These are phyloP conservation scores for Syzygium grande DNA, from an alignment of 345 rosid species.

Conservation along the genomic window DNA sequence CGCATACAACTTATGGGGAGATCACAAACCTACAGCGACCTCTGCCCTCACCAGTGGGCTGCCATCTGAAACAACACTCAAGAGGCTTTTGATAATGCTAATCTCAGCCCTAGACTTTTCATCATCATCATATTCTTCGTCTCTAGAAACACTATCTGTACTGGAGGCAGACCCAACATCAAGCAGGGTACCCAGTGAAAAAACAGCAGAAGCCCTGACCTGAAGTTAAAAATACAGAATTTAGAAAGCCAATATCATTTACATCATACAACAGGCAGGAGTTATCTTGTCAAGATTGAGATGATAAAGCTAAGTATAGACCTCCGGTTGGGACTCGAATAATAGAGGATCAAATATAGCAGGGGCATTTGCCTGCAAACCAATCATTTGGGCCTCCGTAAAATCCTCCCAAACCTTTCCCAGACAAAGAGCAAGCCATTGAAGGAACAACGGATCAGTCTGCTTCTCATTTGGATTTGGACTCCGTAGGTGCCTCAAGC, in stretches of 20 bases:
- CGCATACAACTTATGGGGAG: not conserved
- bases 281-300: not conserved
- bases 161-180: conserved; percentile 70
- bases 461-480: conserved; percentile 54
- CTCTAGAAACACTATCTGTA: conserved; percentile 55
- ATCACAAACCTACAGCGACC: conserved; percentile 89
- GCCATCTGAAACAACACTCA: conserved; percentile 81
- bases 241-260: not conserved
- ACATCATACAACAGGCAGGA: not conserved
- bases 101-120: conserved; percentile 84
- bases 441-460: conserved; percentile 80
- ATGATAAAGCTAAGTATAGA: conserved; percentile 11
- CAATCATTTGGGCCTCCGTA: conserved; percentile 75
- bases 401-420: conserved; percentile 99
- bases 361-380: conserved; percentile 73
- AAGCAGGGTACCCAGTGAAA: conserved; percentile 87
- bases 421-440: conserved; percentile 96
- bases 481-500: conserved; percentile 77
- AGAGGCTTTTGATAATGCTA: conserved; percentile 65
- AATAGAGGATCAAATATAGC: conserved; percentile 60
- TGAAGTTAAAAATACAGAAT: conserved; percentile 23
- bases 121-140: conserved; percentile 86
- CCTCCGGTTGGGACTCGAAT: conserved; percentile 94
- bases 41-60: conserved; percentile 98
- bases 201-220: conserved; percentile 99